Evolutionary conservation across 139 green algal genomes (phyloP).

Genomic region (Coccomyxa sp.): DNA sequence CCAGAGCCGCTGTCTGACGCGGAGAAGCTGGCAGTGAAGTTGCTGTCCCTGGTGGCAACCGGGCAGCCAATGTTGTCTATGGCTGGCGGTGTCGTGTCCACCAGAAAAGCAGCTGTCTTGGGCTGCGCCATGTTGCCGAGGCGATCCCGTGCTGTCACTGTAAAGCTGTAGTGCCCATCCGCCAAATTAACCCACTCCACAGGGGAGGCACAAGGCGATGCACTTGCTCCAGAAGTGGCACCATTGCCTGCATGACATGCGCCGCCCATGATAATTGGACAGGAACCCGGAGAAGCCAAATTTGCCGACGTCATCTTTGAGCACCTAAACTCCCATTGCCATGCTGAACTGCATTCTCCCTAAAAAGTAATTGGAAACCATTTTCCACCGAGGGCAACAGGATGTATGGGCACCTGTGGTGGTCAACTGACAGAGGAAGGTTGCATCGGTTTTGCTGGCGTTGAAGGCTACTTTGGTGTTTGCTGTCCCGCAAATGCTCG

Average conservation of each 20-base stretch:
- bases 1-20: slow-evolving; percentile 14
- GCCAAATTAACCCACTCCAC: slow-evolving; percentile 17
- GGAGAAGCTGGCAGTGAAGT: slow-evolving; percentile 28
- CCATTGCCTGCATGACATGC: neutral
- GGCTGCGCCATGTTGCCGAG: slow-evolving; percentile 29
- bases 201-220: slow-evolving; percentile 17
- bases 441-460: neutral
- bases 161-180: slow-evolving; percentile 27
- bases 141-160: slow-evolving; percentile 2
- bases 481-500: neutral
- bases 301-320: neutral
- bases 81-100: slow-evolving; percentile 2
- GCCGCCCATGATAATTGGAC: neutral
- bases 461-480: neutral
- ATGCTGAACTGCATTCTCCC: neutral
- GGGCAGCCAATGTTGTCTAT: slow-evolving; percentile 6
- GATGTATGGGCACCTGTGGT: neutral
- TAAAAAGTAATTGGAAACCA: neutral
- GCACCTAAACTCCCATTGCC: neutral
- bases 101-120: neutral
- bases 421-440: neutral
- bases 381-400: neutral
- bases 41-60: slow-evolving; percentile 3
- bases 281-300: neutral
- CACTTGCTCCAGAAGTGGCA: neutral